Base-by-base conservation (phyloP, 1,139 yeast species). In the Pichia sp. region DNA sequence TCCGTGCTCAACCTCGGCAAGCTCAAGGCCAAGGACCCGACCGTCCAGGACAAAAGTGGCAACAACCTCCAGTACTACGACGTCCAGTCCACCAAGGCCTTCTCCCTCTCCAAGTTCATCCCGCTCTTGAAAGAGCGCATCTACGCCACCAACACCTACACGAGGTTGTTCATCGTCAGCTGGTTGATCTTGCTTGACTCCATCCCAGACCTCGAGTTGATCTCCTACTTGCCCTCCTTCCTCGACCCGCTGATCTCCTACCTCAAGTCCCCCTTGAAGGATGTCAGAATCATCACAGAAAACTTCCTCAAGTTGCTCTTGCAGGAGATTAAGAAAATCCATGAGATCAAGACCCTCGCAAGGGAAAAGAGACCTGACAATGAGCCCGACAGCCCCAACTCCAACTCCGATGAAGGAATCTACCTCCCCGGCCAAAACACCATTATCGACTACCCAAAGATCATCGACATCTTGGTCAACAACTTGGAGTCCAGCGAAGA, bases 171-270 rank as follows among this genome's bases (percentile, higher is more conserved):
- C 64, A 74, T 95, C 58, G 93, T 93, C 10, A 87, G 95, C 51
- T 95, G 99, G 99, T 78, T 95, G 51, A 88, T 91, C 57, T 78
- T 95, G 29, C 76, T 95, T 52, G 95, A 93, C 69, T 91, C 95
- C 27, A 90, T 93, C 14, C 99, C 99, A 0, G 95, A 93, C 50
- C 75, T 93, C 58, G 97, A 93, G 63, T 74, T 95, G 58, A 84
- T 93, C 27, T 81, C 95, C 0, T 93, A 87, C 66, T 74, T 95
- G 50, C 97, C 99, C 0, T 88, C 90, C 49, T 90, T 93, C 67
- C 75, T 95, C 48, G 95, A 92, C 53, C 97, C 97, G 0, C 74
- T 95, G 55, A 75, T 93, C 53, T 80, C 84, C 36, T 93, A 90
- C 67, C 74, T 93, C 55, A 88, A 90, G 61, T 93, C 88, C 62